These are phyloP conservation scores for Teratosphaeria pseudoeucalypti DNA, from an alignment of 2,329 filamentous ascomycete genomes.

Conservation along the genomic window DNA sequence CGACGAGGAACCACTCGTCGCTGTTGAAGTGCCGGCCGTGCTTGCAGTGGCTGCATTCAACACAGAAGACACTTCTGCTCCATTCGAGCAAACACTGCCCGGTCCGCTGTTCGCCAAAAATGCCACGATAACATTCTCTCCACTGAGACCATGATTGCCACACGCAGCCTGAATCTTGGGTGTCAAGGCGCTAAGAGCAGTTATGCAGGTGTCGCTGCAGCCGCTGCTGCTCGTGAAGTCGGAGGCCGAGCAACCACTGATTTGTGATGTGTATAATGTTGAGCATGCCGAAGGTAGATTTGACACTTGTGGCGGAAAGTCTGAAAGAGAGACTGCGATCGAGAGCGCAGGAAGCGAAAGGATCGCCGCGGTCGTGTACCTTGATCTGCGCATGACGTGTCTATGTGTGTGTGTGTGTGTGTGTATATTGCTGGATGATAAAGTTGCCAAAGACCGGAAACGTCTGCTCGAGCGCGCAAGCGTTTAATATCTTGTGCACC, in stretches of 20 bases:
- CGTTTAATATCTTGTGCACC: not conserved
- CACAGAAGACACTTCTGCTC: constrained; percentile 1
- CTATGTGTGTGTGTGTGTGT: not conserved
- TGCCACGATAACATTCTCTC: constrained; percentile 32
- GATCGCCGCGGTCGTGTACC: not conserved
- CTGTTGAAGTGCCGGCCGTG: constrained; percentile 2
- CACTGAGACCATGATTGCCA: constrained; percentile 24
- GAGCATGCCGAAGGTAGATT: constrained; percentile 31
- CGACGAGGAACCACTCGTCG: constrained; percentile 2
- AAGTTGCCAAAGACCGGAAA: not conserved
- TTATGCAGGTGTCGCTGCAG: constrained; percentile 33
- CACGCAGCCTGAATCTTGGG: constrained; percentile 22
- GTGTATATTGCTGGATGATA: not conserved
- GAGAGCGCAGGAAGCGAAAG: constrained; percentile 15
- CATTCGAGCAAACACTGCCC: constrained; percentile 27
- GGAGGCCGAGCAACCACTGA: constrained; percentile 28
- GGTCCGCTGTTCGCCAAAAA: constrained; percentile 33
- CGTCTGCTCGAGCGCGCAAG: not conserved
- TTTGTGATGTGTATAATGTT: constrained; percentile 30
- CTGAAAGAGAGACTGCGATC: constrained; percentile 32
- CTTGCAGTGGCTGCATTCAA: not conserved
- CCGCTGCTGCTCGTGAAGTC: constrained; percentile 32
- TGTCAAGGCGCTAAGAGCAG: constrained; percentile 28
- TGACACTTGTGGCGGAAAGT: constrained; percentile 34
- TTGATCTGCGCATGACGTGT: not conserved